phyloP scores from a whole-genome alignment of 2,329 filamentous ascomycete species.

The Pseudogymnoascus verrucosus region DNA sequence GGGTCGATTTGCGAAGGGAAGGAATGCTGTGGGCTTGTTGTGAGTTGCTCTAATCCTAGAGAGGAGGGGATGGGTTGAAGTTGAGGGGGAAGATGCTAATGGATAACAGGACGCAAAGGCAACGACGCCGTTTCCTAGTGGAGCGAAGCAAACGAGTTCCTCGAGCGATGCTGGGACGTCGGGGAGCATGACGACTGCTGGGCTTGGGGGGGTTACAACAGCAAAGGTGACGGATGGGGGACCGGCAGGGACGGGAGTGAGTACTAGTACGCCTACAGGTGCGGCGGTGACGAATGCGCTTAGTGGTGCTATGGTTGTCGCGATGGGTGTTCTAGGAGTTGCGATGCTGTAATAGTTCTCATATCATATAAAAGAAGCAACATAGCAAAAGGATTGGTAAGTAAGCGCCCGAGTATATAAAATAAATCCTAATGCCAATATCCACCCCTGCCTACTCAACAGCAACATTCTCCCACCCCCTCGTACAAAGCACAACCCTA shows the following conservation, averaged over 20 bases:
- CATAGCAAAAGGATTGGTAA: no score
- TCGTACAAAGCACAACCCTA: conserved; percentile 34
- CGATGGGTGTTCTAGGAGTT: background rate
- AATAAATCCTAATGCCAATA: background rate
- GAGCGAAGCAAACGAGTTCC: no score
- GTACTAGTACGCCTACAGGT: background rate
- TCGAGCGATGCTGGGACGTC: background rate
- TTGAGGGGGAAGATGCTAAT: no score
- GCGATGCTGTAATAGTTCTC: background rate
- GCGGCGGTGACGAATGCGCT: background rate
- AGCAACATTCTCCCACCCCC: conserved; percentile 12
- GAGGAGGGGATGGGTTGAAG: no score
- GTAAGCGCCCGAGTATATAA: background rate
- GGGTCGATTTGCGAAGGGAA: no score
- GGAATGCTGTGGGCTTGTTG: no score
- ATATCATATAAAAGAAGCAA: no score
- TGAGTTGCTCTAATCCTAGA: no score
- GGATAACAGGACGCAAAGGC: no score
- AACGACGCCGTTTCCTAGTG: no score
- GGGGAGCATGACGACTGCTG: background rate
- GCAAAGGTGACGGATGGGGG: background rate
- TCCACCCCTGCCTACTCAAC: background rate
- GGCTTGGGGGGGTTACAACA: background rate
- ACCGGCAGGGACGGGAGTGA: background rate
- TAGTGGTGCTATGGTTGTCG: background rate